Conservation (phyloP, 179 eudicot species). For the Vitellaria paradoxa region DNA sequence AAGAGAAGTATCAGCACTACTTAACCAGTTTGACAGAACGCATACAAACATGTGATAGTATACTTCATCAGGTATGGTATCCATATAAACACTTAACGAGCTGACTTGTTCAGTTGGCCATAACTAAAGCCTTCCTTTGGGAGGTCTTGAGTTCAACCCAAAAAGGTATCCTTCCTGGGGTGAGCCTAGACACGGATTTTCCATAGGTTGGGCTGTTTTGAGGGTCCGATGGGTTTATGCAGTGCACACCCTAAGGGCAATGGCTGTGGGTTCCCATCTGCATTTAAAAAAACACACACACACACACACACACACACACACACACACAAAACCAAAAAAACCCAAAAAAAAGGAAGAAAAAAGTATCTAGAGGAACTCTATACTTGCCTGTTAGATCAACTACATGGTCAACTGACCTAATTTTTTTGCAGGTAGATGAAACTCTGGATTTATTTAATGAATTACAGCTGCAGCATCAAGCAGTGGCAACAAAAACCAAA, state of each 20-base stretch:
- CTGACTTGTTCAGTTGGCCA: too few relatives aligned
- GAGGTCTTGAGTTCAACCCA: neutral
- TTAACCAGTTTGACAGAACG: conserved; percentile 77
- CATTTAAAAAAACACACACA: neutral
- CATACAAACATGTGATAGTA: conserved; percentile 87
- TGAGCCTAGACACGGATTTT: too few relatives aligned
- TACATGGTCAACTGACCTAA: conserved; percentile 13
- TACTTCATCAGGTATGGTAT: conserved; percentile 68
- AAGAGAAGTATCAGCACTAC: conserved; percentile 96
- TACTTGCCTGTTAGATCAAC: conserved; percentile 9
- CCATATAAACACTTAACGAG: neutral
- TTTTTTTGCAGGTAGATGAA: conserved; percentile 78
- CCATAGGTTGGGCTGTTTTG: too few relatives aligned
- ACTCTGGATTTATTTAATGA: conserved; percentile 92
- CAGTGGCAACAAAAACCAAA: conserved; percentile 92
- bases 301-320: too few relatives aligned
- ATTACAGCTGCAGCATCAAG: conserved; percentile 89
- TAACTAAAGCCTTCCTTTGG: too few relatives aligned
- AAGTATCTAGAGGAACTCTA: neutral
- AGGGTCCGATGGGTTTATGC: too few relatives aligned
- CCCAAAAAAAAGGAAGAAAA: too few relatives aligned
- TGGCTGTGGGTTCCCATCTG: too few relatives aligned
- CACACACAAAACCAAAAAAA: too few relatives aligned
- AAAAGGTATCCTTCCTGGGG: too few relatives aligned
- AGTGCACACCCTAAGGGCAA: too few relatives aligned